Percentiles rank a stretch among this genome's conserved stretches.
These are phyloP conservation scores for Dentipellis fragilis DNA, from an alignment of 768 basidiomycete genomes.

Conservation along the genomic window DNA sequence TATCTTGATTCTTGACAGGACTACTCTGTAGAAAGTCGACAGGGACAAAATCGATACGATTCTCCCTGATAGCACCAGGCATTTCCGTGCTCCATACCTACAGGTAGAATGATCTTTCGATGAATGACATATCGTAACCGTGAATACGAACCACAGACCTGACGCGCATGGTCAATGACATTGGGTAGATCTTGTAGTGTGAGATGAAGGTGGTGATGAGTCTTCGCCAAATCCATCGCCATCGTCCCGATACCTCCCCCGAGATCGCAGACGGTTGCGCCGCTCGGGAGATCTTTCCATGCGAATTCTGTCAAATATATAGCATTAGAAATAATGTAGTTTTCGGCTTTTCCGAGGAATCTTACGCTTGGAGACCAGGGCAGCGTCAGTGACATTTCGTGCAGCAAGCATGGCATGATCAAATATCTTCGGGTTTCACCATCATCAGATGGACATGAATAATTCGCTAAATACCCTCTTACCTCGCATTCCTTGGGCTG, in stretches of 20 bases:
- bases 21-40: constrained; percentile 13
- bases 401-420: neutral
- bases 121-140: too few species aligned
- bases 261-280: constrained; percentile 19
- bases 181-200: constrained; percentile 21
- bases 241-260: constrained; percentile 21
- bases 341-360: neutral
- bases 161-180: constrained; percentile 15
- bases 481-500: neutral
- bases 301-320: constrained; percentile 16
- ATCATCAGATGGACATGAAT: too few species aligned
- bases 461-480: neutral
- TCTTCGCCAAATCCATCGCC: constrained; percentile 19
- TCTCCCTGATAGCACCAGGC: neutral
- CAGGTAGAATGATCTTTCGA: neutral
- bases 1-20: constrained; percentile 10
- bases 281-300: constrained; percentile 14
- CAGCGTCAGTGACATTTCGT: neutral
- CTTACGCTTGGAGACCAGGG: neutral
- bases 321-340: neutral
- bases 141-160: constrained; percentile 8
- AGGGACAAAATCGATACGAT: neutral
- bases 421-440: neutral
- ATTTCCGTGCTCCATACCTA: neutral
- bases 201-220: constrained; percentile 19